A percentile compares a stretch with the other conserved stretches of the same genome.
phyloP scores from a whole-genome alignment of 1,284 basidiomycete species.

The Tranzscheliella williamsii region DNA sequence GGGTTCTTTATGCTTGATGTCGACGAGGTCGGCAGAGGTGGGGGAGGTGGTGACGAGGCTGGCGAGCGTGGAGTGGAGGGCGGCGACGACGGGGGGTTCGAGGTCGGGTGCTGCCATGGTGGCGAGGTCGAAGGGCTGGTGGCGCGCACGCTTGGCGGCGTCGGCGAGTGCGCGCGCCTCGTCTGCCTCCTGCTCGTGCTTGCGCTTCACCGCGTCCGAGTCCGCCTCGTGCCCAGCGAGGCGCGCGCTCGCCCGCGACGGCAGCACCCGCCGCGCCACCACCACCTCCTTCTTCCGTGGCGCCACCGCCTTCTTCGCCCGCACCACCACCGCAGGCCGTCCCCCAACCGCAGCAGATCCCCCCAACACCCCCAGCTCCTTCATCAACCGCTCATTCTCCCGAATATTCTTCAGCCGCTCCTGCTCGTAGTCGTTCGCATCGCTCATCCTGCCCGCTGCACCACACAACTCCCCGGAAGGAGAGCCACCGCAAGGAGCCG shows the following conservation, averaged over 20 bases:
- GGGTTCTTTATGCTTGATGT: slow-evolving; percentile 14
- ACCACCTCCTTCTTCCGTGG: slow-evolving; percentile 21
- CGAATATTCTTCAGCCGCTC: slow-evolving; percentile 55
- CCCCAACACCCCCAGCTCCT: slow-evolving; percentile 48
- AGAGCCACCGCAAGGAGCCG: no score
- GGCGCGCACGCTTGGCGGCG: slow-evolving; percentile 39
- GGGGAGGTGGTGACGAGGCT: slow-evolving; percentile 11
- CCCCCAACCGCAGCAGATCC: slow-evolving; percentile 38
- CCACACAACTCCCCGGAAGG: no score
- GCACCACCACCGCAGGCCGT: slow-evolving; percentile 11
- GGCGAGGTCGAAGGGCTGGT: slow-evolving; percentile 40
- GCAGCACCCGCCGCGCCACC: slow-evolving; percentile 23
- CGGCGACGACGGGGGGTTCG: slow-evolving; percentile 22
- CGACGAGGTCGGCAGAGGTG: slow-evolving; percentile 16
- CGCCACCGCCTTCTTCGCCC: slow-evolving; percentile 22
- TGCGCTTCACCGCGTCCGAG: slow-evolving; percentile 39
- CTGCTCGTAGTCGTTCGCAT: slow-evolving; percentile 45
- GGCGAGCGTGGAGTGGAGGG: slow-evolving; percentile 20
- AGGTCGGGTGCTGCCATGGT: slow-evolving; percentile 33
- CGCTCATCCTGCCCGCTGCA: slow-evolving; percentile 22
- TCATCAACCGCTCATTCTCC: slow-evolving; percentile 54
- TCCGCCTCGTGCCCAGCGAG: slow-evolving; percentile 46
- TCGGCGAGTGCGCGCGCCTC: slow-evolving; percentile 29
- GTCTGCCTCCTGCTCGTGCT: slow-evolving; percentile 45
- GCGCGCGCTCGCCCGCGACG: slow-evolving; percentile 38